phyloP scores from a whole-genome alignment of 257 asterid species.

The Striga asiatica region DNA sequence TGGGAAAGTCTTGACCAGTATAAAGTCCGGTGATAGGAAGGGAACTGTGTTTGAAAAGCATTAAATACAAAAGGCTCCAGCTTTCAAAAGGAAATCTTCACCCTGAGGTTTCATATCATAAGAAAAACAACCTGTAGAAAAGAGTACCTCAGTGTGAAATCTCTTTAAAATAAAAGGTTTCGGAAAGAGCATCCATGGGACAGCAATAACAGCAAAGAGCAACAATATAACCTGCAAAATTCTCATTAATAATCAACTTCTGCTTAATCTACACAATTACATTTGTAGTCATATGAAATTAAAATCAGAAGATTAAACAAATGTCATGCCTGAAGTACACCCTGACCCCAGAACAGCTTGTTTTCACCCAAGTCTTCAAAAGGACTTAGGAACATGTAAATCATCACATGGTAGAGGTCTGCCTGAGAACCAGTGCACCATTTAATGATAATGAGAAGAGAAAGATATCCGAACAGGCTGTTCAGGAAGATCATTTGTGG shows the following conservation, averaged over 20 bases:
- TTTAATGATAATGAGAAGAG: conserved; percentile 65
- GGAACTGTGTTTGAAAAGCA: not conserved
- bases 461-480: conserved; percentile 88
- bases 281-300: not conserved
- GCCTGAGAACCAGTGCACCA: conserved; percentile 96
- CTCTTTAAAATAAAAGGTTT: conserved; percentile 83
- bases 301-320: conserved; percentile 10
- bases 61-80: not conserved
- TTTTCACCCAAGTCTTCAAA: conserved; percentile 80
- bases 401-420: conserved; percentile 94
- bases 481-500: conserved; percentile 87
- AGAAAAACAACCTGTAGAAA: not conserved
- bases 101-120: conserved; percentile 9
- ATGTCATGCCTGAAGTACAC: conserved; percentile 61
- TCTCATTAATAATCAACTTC: conserved; percentile 1
- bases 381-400: conserved; percentile 94
- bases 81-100: not conserved
- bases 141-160: conserved; percentile 66
- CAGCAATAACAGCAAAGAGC: conserved; percentile 74
- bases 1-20: not conserved
- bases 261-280: not conserved
- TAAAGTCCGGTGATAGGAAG: not conserved
- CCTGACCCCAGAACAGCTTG: conserved; percentile 80
- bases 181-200: conserved; percentile 99
- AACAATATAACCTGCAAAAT: conserved; percentile 56